A percentile compares a stretch with the other conserved stretches of the same genome.
Evolutionary conservation across 2,329 filamentous ascomycete genomes (phyloP).

Genomic region (Bipolaris bicolor): DNA sequence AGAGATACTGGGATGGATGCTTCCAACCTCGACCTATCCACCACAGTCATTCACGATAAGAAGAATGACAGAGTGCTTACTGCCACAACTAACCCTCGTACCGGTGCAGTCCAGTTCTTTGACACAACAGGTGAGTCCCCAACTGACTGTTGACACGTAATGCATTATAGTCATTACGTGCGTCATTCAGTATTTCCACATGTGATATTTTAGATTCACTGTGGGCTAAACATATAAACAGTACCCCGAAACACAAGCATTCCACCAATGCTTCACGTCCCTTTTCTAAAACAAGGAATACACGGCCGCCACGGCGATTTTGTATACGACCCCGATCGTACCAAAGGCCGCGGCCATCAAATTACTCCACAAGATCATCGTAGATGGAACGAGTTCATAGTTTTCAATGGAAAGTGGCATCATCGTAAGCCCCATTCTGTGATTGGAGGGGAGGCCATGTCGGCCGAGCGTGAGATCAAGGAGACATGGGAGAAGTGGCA

Average conservation of each 20-base stretch:
- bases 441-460: neutral
- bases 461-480: neutral
- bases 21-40: constrained; percentile 1
- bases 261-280: neutral
- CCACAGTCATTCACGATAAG: neutral
- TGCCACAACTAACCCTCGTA: neutral
- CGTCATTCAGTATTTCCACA: too few species aligned
- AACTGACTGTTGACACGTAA: neutral
- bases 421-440: neutral
- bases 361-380: constrained; percentile 17
- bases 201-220: too few species aligned
- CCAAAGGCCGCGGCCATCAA: constrained; percentile 30
- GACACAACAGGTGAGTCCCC: constrained; percentile 8
- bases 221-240: neutral
- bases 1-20: neutral
- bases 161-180: neutral
- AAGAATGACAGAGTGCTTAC: constrained; percentile 8
- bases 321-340: constrained; percentile 20
- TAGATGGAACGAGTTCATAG: constrained; percentile 6
- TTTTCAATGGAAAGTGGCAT: neutral
- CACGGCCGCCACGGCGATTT: constrained; percentile 33
- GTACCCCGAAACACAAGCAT: neutral
- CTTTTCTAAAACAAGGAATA: constrained; percentile 28
- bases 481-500: constrained; percentile 11
- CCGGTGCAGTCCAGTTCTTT: constrained; percentile 1